A percentile compares a stretch with the other conserved stretches of the same genome.
Conservation (phyloP, 495 filamentous ascomycete species). For the Penicillium goetzii region DNA sequence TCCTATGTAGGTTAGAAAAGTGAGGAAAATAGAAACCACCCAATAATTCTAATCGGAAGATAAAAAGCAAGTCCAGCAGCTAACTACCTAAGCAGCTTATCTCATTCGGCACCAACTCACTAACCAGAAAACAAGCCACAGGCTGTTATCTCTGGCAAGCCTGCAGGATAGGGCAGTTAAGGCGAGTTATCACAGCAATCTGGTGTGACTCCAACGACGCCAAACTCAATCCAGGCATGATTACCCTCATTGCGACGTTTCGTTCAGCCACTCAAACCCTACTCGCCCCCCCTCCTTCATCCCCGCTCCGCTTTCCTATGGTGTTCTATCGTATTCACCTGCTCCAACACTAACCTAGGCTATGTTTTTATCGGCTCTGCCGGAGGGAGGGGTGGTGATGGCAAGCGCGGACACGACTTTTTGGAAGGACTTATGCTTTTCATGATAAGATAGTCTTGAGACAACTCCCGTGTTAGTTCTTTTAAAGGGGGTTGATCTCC, state of each 20-base stretch:
- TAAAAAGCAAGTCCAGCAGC: not conserved
- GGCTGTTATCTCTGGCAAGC: not conserved
- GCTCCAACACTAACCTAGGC: constrained; percentile 1
- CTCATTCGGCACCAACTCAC: not conserved
- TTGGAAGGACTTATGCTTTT: not conserved
- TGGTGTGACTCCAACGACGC: not conserved
- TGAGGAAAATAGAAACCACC: not conserved
- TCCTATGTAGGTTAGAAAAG: not conserved
- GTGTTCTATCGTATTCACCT: not conserved
- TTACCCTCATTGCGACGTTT: constrained; percentile 1
- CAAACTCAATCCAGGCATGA: constrained; percentile 1
- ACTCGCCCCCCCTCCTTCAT: not conserved
- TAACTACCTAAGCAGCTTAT: constrained; percentile 1
- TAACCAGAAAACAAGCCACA: not conserved
- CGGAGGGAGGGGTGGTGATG: not conserved
- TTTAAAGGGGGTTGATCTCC: not conserved
- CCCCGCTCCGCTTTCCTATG: not conserved
- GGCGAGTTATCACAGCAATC: not conserved
- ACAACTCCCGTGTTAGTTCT: not conserved
- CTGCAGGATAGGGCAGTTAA: not conserved
- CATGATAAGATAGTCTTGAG: not conserved
- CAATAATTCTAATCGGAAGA: not conserved
- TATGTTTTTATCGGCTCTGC: not conserved
- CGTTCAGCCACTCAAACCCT: not conserved
- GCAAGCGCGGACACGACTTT: not conserved